phyloP scores from a whole-genome alignment of 352 stramenopile genomes.

The Phytophthora sp. region DNA sequence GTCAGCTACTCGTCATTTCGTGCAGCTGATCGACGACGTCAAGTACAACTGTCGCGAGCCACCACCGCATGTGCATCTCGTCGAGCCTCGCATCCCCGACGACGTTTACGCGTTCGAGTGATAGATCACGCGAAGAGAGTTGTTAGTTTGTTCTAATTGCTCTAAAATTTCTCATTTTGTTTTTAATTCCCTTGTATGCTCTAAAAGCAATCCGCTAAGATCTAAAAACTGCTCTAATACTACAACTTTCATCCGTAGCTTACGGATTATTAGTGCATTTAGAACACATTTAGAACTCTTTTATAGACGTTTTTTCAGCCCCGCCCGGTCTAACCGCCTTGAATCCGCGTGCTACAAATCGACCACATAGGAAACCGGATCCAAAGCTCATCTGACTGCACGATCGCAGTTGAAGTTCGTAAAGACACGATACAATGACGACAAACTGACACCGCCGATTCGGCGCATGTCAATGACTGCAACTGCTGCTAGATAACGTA shows the following conservation, averaged over 20 bases:
- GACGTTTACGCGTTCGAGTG: neutral
- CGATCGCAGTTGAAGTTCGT: too few species aligned
- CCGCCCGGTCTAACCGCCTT: too few species aligned
- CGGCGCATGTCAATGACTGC: too few species aligned
- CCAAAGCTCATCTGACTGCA: too few species aligned
- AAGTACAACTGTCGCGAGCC: neutral
- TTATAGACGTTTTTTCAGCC: conserved; percentile 11
- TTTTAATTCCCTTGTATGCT: neutral
- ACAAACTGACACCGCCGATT: too few species aligned
- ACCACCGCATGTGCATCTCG: neutral
- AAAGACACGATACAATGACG: too few species aligned
- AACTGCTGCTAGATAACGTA: too few species aligned
- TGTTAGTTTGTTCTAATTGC: too few species aligned
- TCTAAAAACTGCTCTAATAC: neutral
- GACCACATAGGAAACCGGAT: too few species aligned
- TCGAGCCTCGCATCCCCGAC: neutral
- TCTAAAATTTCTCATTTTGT: too few species aligned
- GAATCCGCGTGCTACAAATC: too few species aligned
- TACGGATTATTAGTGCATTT: neutral
- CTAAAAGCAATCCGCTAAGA: neutral
- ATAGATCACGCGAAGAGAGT: neutral
- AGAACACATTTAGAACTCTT: conserved; percentile 3
- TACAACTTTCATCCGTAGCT: neutral
- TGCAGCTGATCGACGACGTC: neutral
- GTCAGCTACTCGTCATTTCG: neutral